Conservation (phyloP, 345 rosid genomes). For the Luvunga scandens region DNA sequence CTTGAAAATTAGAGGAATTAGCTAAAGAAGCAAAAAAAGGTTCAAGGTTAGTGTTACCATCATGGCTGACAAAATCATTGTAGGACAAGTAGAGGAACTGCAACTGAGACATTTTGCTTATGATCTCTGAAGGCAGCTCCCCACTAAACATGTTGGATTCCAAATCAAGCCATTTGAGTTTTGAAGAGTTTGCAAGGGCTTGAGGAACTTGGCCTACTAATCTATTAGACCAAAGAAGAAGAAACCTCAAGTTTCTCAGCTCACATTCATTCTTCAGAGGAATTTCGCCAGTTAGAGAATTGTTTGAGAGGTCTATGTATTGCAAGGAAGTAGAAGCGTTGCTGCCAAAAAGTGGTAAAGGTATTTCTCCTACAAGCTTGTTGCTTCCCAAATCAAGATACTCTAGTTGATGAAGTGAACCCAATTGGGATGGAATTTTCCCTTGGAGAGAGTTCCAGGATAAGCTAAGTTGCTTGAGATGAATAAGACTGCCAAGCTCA, state of each 20-base stretch:
- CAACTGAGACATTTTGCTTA: constrained; percentile 55
- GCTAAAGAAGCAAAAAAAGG: constrained; percentile 69
- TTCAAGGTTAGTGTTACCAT: constrained; percentile 68
- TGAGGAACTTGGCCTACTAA: constrained; percentile 56
- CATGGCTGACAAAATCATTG: constrained; percentile 66
- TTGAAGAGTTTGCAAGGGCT: constrained; percentile 62
- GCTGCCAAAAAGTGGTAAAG: constrained; percentile 60
- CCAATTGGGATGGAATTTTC: constrained; percentile 54
- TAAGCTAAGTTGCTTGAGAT: constrained; percentile 54
- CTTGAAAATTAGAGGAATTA: constrained; percentile 57
- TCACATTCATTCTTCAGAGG: constrained; percentile 50
- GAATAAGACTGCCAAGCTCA: constrained; percentile 50
- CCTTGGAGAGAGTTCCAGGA: constrained; percentile 73
- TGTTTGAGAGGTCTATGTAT: constrained; percentile 80
- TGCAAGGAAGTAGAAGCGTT: constrained; percentile 50
- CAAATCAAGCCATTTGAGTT: constrained; percentile 76
- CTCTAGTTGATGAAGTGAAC: constrained; percentile 39
- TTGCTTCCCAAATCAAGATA: constrained; percentile 68
- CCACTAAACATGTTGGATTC: constrained; percentile 71
- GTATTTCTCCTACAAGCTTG: constrained; percentile 52
- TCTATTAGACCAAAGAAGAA: constrained; percentile 80
- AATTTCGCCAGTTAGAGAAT: constrained; percentile 59
- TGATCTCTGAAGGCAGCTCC: constrained; percentile 62
- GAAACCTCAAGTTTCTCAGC: constrained; percentile 52
- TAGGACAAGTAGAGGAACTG: constrained; percentile 82